Evolutionary conservation across 202 grass and related monocot genomes (phyloP), one percentile per base, ranked within the genome.

Genomic region (Panicum virgatum): DNA sequence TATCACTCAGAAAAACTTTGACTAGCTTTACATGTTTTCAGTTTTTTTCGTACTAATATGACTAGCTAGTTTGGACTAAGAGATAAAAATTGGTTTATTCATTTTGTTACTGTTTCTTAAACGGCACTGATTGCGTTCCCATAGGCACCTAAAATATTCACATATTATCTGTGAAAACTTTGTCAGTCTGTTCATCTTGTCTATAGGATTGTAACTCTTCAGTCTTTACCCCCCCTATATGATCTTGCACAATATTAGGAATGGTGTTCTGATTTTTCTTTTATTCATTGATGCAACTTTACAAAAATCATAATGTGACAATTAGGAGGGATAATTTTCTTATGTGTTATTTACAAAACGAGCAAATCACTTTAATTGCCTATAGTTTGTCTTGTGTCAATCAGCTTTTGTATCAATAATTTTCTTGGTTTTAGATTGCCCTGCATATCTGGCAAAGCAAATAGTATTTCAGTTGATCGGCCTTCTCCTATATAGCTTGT

Each of bases 71-170:
- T 64, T 53, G 25, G 58, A 44, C 36, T 54, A 72, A 63, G 34
- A 85, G 57, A 53, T 37, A 79, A 61, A 32, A 77, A 62, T 51
- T 40, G n/a, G 51, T 37, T 74, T 74, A 23, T 52, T 1, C 34
- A 62, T 23, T 78, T 85, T 48, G 7, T 26, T 36, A 78, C 61
- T 50, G 4, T 20, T 37, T 68, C 39, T 56, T 76, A 30, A 85
- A 69, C 27, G 23, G 7, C 53, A 42, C 34, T 64, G 9, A 20
- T 42, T 42, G 13, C 34, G 39, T 53, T 12, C 40, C n/a, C n/a
- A n/a, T n/a, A n/a, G n/a, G n/a, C n/a, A n/a, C n/a, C n/a, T n/a
- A n/a, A n/a, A n/a, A n/a, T n/a, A n/a, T n/a, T n/a, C n/a, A n/a
- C n/a, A n/a, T n/a, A n/a, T n/a, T n/a, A n/a, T 1, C 3, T 70